Conservation (phyloP, 805 yeast genomes). For the Sungouiozyma intestinalis region DNA sequence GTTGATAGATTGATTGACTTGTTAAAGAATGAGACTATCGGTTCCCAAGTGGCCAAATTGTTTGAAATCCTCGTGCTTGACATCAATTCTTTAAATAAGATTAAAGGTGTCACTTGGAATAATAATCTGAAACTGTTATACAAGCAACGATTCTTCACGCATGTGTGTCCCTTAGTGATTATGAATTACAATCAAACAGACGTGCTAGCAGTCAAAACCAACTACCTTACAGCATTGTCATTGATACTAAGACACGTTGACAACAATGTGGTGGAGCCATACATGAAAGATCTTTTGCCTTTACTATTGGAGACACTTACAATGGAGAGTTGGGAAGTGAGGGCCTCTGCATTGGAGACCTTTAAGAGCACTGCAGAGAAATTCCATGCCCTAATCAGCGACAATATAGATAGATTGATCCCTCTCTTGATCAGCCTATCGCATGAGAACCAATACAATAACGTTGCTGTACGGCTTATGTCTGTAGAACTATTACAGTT, state of each 20-base stretch:
- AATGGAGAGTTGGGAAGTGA: conserved; percentile 37
- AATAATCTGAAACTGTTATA: conserved; percentile 57
- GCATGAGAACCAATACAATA: conserved; percentile 23
- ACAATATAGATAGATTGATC: conserved; percentile 46
- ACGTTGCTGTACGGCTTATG: conserved; percentile 42
- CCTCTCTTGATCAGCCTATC: conserved; percentile 38
- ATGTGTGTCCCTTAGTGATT: conserved; percentile 46
- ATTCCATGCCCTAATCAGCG: conserved; percentile 40
- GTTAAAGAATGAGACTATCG: conserved; percentile 27
- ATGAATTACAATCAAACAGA: conserved; percentile 30
- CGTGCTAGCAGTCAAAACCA: conserved; percentile 31
- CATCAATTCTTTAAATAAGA: conserved; percentile 46
- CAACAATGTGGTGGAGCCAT: conserved; percentile 50
- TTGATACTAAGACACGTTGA: conserved; percentile 57
- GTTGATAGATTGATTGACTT: conserved; percentile 30
- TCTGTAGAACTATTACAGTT: conserved; percentile 50
- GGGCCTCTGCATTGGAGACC: conserved; percentile 52
- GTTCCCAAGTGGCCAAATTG: conserved; percentile 39
- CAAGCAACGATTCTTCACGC: conserved; percentile 70
- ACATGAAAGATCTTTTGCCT: conserved; percentile 56
- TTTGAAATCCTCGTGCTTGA: conserved; percentile 62
- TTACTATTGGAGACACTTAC: conserved; percentile 55
- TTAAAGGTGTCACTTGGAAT: conserved; percentile 33
- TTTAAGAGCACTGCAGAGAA: conserved; percentile 47
- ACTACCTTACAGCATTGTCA: conserved; percentile 57